A percentile compares a stretch with the other conserved stretches of the same genome.
These are phyloP conservation scores for Candida tetrigidarum DNA, from an alignment of 1,139 yeast genomes.

Conservation along the genomic window DNA sequence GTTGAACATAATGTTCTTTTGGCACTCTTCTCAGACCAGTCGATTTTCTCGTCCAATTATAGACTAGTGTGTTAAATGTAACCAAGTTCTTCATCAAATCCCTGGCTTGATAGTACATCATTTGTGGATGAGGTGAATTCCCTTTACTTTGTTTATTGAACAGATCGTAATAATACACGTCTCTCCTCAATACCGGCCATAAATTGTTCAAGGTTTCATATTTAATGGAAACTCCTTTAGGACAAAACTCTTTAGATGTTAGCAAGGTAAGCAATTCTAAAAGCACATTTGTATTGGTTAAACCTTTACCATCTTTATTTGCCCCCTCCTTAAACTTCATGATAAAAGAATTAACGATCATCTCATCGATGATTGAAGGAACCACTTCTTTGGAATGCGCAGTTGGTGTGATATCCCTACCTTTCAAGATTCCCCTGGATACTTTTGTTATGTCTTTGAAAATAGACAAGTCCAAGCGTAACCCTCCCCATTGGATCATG, in stretches of 20 bases:
- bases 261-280: background rate
- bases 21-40: conserved; percentile 2
- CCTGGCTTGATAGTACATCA: no score
- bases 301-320: background rate
- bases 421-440: background rate
- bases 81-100: conserved; percentile 13
- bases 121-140: no score
- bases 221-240: no score
- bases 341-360: background rate
- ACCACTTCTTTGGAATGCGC: background rate
- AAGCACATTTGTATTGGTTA: background rate
- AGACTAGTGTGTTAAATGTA: background rate
- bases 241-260: background rate
- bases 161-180: background rate
- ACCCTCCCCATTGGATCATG: conserved; percentile 37
- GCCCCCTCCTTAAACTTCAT: background rate
- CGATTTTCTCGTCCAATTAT: conserved; percentile 5
- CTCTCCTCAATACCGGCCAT: background rate
- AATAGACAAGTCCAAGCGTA: background rate
- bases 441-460: background rate
- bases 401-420: background rate
- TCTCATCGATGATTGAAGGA: background rate
- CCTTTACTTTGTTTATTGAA: no score
- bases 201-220: background rate
- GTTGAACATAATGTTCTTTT: conserved; percentile 6